A percentile compares a stretch with the other conserved stretches of the same genome.
Conservation (phyloP, 768 basidiomycete genomes). For the Austroboletus eburneus region DNA sequence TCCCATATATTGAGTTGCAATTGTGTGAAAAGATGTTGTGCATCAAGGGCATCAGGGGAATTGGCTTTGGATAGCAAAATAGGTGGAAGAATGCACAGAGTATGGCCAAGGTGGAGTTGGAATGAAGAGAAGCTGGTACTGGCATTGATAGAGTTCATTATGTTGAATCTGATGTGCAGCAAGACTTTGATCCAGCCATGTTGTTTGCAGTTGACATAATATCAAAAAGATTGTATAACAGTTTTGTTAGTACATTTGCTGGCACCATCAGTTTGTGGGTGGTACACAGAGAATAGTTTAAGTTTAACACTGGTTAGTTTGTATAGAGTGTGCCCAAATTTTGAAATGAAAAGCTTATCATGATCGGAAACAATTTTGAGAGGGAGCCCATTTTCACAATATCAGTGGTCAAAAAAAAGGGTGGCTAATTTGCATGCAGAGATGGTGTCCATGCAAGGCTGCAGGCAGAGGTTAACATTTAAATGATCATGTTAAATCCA, state of each 20-base stretch:
- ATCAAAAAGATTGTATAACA: no score
- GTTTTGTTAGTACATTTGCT: no score
- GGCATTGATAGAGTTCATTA: neutral
- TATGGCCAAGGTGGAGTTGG: neutral
- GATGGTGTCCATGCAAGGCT: neutral
- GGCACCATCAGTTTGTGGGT: no score
- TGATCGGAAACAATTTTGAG: conserved; percentile 21
- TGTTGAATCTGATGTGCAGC: conserved; percentile 23
- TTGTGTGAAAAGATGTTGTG: neutral
- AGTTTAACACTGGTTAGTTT: neutral
- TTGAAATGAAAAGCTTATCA: conserved; percentile 22
- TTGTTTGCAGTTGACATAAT: no score
- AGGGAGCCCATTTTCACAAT: conserved; percentile 10
- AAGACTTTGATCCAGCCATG: no score
- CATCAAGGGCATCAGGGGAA: neutral
- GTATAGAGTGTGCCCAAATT: conserved; percentile 24
- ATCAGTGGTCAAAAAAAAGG: neutral
- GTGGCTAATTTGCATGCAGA: neutral
- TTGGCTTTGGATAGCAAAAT: neutral
- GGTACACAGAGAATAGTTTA: no score
- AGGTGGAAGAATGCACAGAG: neutral
- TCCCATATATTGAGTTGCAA: neutral
- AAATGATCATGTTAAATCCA: neutral
- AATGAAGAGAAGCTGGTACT: neutral
- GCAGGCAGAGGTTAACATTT: neutral